Percentiles rank a stretch among this genome's conserved stretches.
Conservation (phyloP, 192 early-diverging fungal genomes). For the Dissophora ornata region DNA sequence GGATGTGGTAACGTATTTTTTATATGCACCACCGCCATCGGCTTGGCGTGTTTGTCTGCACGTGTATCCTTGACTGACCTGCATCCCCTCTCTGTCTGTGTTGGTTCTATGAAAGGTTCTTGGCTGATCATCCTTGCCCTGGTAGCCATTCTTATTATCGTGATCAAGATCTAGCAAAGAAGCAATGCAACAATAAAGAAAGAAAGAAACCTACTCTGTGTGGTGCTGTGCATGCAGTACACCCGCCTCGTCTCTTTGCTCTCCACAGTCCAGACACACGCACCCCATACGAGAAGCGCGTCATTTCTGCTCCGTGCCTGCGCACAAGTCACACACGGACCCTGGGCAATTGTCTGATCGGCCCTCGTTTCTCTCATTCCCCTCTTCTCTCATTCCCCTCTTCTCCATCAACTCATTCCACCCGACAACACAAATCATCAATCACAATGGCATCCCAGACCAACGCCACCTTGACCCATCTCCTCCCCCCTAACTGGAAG, state of each 20-base stretch:
- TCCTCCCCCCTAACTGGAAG: slow-evolving; percentile 83
- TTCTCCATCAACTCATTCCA: neutral
- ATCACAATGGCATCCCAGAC: slow-evolving; percentile 44
- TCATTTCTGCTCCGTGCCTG: neutral
- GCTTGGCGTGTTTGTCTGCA: no score
- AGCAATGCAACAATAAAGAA: neutral
- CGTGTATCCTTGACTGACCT: no score
- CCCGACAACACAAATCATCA: neutral
- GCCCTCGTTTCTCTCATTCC: no score
- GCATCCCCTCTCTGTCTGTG: neutral
- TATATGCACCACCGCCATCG: no score
- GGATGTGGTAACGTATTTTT: slow-evolving; percentile 60
- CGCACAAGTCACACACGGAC: neutral
- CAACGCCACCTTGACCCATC: slow-evolving; percentile 56
- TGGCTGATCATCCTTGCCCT: slow-evolving; percentile 58
- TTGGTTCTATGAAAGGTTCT: no score
- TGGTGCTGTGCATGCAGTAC: no score
- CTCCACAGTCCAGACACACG: no score
- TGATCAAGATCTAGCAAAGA: slow-evolving; percentile 18
- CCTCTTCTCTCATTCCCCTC: no score
- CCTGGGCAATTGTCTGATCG: no score
- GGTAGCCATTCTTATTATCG: slow-evolving; percentile 56
- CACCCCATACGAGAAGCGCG: no score
- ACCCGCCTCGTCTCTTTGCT: no score
- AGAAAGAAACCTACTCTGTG: neutral